Base-by-base conservation (phyloP, 1,284 basidiomycete genomes). In the Moniliella sp. region DNA sequence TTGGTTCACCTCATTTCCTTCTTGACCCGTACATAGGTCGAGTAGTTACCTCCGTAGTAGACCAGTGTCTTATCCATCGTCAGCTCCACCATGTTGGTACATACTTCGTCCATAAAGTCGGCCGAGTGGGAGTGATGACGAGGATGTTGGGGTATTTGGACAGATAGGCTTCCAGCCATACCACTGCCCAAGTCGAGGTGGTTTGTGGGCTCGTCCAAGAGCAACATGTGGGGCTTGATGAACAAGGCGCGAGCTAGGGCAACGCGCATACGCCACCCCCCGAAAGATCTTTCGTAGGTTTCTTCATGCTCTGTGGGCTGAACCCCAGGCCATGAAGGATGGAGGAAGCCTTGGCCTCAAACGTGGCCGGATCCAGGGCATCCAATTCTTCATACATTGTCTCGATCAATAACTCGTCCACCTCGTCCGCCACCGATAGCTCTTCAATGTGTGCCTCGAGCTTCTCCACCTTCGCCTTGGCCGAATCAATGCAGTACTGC, bases 261-360 rank as follows among this genome's bases (percentile, higher is more conserved):
- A 39, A 97, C 86, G 62, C 91, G 76, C 88, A 94, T 94, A 42
- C 88, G 72, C 88, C 88, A 94, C 57, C 86, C 86, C 72, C 88
- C 53, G 75, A 78, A 82, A 97, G 91, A 62, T 94, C 88, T 66
- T 84, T 88, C 33, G 88, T 94, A 10, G 86, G 78, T 63, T 80
- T 82, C 61, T 71, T 72, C 86, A 94, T 93, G 86, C 94, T 94
- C 35, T 68, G 61, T 54, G 72, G 71, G 36, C 69, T 70, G 69
- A 97, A 97, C 15, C 88, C 88, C 25, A 97, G 74, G 75, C 88
- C 91, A 58, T 91, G 81, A 18, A 97, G 71, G 56, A 97, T 91
- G 48, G 78, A 78, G 38, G 78, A 80, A 3, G 91, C 88, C 66
- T 94, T 94, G 32, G 76, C 73, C 65, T 94, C 88, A 58, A 97